Percentiles rank a stretch among this genome's conserved stretches.
These are phyloP conservation scores for Lobulomyces angularis DNA, from an alignment of 192 early-diverging fungal genomes.

Conservation along the genomic window DNA sequence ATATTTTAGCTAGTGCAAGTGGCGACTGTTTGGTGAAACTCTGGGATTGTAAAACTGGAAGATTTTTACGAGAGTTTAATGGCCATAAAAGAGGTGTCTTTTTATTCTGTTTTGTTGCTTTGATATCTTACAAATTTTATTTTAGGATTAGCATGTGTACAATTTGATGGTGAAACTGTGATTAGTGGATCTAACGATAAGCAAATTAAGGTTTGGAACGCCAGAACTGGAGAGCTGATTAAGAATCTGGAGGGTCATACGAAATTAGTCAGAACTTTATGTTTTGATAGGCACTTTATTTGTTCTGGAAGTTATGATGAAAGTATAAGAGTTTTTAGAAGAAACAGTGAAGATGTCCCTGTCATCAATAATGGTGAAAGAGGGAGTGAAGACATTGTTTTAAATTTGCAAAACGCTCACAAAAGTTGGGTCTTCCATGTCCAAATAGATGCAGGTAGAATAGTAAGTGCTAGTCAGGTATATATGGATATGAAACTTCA, in stretches of 20 bases:
- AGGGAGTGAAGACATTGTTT: constrained; percentile 47
- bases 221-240: constrained; percentile 61
- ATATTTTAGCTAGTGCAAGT: constrained; percentile 67
- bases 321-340: constrained; percentile 75
- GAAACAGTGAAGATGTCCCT: no score
- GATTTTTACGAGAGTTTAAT: constrained; percentile 57
- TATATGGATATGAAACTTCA: neutral
- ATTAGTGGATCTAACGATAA: constrained; percentile 80
- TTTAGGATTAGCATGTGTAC: constrained; percentile 75
- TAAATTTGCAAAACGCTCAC: constrained; percentile 57
- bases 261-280: constrained; percentile 59
- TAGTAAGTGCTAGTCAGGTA: constrained; percentile 66
- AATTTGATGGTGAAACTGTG: constrained; percentile 66
- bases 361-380: no score
- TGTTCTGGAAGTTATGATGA: constrained; percentile 85
- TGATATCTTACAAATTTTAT: no score
- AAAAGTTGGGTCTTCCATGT: constrained; percentile 96
- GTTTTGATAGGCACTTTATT: constrained; percentile 48
- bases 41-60: constrained; percentile 63
- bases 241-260: constrained; percentile 65
- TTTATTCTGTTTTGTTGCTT: no score
- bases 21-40: constrained; percentile 71
- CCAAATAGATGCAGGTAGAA: constrained; percentile 65
- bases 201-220: constrained; percentile 89
- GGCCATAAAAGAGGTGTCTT: constrained; percentile 69